Evolutionary conservation across 148 eudicot species (phyloP).

Genomic region (Camellia lanceoleosa): DNA sequence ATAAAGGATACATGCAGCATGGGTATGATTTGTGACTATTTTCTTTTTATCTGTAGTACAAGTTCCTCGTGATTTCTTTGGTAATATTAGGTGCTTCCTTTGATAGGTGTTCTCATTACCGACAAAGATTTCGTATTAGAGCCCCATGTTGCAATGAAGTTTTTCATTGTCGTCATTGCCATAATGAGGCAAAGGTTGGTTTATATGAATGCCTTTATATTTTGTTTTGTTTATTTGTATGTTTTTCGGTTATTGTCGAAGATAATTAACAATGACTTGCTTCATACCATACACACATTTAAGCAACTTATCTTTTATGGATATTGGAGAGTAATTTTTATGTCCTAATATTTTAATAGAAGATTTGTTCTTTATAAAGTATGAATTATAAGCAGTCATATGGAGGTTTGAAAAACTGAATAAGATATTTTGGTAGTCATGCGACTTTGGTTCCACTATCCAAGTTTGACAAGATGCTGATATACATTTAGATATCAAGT

Average conservation of each 20-base stretch:
- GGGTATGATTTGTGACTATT: slow-evolving; percentile 48
- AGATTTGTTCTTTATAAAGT: not conserved
- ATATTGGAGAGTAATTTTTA: not conserved
- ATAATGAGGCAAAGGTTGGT: slow-evolving; percentile 81
- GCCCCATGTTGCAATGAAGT: slow-evolving; percentile 89
- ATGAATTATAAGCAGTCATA: not conserved
- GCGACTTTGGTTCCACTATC: not conserved
- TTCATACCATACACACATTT: not conserved
- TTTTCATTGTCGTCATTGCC: slow-evolving; percentile 91
- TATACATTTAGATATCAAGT: not conserved
- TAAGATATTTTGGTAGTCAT: not conserved
- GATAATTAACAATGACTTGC: not conserved
- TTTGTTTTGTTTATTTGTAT: not conserved
- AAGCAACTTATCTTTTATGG: no score
- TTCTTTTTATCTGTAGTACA: not conserved
- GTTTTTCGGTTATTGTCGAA: not conserved
- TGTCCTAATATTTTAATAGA: not conserved
- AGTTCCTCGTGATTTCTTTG: not conserved
- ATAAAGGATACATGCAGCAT: slow-evolving; percentile 59
- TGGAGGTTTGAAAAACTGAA: not conserved
- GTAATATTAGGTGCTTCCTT: slow-evolving; percentile 13
- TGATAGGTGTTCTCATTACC: slow-evolving; percentile 73
- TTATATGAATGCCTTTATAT: not conserved
- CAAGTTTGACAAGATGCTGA: not conserved
- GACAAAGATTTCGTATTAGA: slow-evolving; percentile 71